Conservation (phyloP, 2,329 filamentous ascomycete genomes). For the Ceratocystiopsis brevicomis region DNA sequence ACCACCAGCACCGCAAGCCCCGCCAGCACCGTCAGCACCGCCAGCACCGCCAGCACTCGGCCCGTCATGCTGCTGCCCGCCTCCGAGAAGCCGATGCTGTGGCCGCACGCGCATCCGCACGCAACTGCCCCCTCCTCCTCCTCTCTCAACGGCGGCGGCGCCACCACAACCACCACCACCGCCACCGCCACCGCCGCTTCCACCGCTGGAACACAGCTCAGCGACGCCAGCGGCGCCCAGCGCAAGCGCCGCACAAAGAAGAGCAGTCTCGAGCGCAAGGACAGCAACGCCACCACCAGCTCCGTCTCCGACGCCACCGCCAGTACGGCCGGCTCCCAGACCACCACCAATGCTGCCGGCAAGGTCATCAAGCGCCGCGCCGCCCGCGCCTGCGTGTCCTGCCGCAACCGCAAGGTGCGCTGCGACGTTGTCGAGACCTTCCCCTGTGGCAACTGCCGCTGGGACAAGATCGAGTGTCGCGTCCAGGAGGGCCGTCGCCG, state of each 20-base stretch:
- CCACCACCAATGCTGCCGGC: slow-evolving; percentile 18
- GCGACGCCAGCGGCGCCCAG: slow-evolving; percentile 2
- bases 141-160: not conserved
- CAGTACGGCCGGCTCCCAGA: not conserved
- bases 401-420: slow-evolving; percentile 73
- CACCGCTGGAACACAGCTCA: not conserved
- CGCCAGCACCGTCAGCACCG: not conserved
- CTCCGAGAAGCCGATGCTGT: not conserved
- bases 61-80: slow-evolving; percentile 3
- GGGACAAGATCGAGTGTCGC: slow-evolving; percentile 60
- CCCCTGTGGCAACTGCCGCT: slow-evolving; percentile 72
- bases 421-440: slow-evolving; percentile 84
- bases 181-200: not conserved
- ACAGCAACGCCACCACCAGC: not conserved
- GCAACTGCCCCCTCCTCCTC: not conserved
- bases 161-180: not conserved
- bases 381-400: slow-evolving; percentile 80
- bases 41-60: not conserved
- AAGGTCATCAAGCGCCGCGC: slow-evolving; percentile 59
- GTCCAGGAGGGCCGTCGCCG: slow-evolving; percentile 68
- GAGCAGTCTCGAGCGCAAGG: slow-evolving; percentile 6
- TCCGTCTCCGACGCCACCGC: no score
- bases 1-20: not conserved
- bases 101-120: not conserved
- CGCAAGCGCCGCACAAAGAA: slow-evolving; percentile 7